These are phyloP conservation scores for Magnaporthiopsis poae DNA, from an alignment of 2,329 filamentous ascomycete genomes.

Conservation along the genomic window DNA sequence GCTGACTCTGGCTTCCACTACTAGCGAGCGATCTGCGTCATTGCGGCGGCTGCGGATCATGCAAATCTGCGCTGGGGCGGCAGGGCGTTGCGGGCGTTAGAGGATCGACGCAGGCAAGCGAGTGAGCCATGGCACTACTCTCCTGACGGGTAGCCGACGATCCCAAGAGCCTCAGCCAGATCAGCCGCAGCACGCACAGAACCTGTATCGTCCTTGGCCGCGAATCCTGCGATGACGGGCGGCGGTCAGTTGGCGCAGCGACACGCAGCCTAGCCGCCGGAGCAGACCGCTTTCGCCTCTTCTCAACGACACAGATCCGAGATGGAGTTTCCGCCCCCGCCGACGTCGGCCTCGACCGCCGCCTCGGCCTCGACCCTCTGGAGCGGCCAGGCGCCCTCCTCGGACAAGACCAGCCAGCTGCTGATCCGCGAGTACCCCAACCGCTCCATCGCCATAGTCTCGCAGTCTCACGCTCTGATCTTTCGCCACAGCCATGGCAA, in stretches of 20 bases:
- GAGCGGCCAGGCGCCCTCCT: conserved; percentile 37
- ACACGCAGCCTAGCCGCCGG: not conserved
- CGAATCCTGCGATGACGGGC: not conserved
- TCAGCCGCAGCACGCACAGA: not conserved
- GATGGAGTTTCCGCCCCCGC: conserved; percentile 37
- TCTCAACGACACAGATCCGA: not conserved
- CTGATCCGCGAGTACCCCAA: conserved; percentile 78
- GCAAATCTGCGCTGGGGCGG: not conserved
- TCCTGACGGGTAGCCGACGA: not conserved
- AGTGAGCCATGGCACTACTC: not conserved
- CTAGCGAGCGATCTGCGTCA: not conserved
- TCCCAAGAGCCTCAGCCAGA: not conserved
- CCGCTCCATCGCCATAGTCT: conserved; percentile 78
- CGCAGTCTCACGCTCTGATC: conserved; percentile 68
- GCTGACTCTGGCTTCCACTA: not conserved
- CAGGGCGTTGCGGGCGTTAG: not conserved
- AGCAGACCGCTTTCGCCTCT: not conserved
- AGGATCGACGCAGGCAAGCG: not conserved
- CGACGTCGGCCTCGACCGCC: not conserved
- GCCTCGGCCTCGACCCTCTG: conserved; percentile 27
- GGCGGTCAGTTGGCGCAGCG: not conserved
- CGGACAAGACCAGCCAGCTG: conserved; percentile 61
- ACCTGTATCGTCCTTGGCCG: not conserved
- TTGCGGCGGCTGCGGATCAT: not conserved
- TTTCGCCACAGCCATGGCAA: conserved; percentile 64